Base-by-base conservation (phyloP, 768 basidiomycete species). In the Cystofilobasidium ferigula region DNA sequence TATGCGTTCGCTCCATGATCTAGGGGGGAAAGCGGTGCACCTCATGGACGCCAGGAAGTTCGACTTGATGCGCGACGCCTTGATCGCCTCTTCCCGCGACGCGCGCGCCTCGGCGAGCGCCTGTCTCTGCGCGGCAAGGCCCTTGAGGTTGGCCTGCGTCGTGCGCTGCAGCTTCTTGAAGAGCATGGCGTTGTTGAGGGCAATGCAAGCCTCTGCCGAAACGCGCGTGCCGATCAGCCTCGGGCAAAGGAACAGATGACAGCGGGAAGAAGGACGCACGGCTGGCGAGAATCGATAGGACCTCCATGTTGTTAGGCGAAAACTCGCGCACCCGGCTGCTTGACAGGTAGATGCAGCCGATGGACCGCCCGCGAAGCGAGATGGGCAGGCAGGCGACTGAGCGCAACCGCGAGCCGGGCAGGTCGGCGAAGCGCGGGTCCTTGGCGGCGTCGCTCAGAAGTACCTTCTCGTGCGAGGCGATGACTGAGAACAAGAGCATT, bases 101-200 rank as follows among this genome's bases (percentile, higher is more conserved):
- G 81, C 80, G 57, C 85, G 79, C 13, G 86, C 86, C 35, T 82
- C 82, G 72, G 87, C 86, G 5, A 87, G 73, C 8, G 86, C 86
- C 26, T 85, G 83, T 38, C 81, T 78, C 69, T 88, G 86, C 5
- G 82, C 78, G n/a, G 85, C 79, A 68, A 88, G 87, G 85, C 86
- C 86, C 76, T 84, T 85, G 68, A 87, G 71, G 70, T 88, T 88
- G 71, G 86, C 85, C 69, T 82, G 78, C 3, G 86, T 87, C 24
- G 86, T 85, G 1, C 84, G 80, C 71, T 86, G 85, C 0, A 88
- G 85, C 2, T 68, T 68, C 16, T 83, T 81, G 76, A 87, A 87
- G 57, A 87, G 76, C n/a, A 86, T 76, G 0, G 85, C 85, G 72
- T 87, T 88, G 3, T 85, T 80, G 43, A 88, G 84, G 53, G 85